phyloP scores from a whole-genome alignment of 306 rosid species.

The Elaeagnus macrophylla region DNA sequence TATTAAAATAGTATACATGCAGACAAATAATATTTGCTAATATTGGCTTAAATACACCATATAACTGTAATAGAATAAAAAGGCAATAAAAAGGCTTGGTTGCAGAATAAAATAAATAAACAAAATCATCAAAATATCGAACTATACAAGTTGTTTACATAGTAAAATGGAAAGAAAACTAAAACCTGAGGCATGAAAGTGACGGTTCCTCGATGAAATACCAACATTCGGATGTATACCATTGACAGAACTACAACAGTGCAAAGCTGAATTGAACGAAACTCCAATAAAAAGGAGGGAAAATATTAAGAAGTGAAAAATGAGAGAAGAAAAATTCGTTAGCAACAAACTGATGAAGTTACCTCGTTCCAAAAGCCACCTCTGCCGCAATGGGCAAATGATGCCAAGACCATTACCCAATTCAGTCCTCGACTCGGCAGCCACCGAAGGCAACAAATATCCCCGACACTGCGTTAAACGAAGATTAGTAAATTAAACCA shows the following conservation, averaged over 20 bases:
- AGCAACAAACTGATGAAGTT: slow-evolving; percentile 1
- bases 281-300: background rate
- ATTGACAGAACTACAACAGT: slow-evolving; percentile 20
- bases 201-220: slow-evolving; percentile 28
- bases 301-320: background rate
- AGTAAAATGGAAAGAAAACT: background rate
- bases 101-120: background rate
- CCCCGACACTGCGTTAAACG: slow-evolving; percentile 49
- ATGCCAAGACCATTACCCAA: slow-evolving; percentile 18
- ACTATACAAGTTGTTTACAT: background rate
- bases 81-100: background rate
- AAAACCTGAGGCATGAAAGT: slow-evolving; percentile 64
- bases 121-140: background rate
- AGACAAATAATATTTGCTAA: no score
- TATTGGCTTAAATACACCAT: background rate
- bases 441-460: slow-evolving; percentile 36
- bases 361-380: slow-evolving; percentile 37
- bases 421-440: slow-evolving; percentile 25
- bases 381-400: slow-evolving; percentile 24
- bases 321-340: background rate
- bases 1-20: no score
- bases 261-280: slow-evolving; percentile 32
- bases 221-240: slow-evolving; percentile 27
- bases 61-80: background rate
- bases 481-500: background rate